Evolutionary conservation across 2,329 filamentous ascomycete genomes (phyloP).

Genomic region (Dothidotthia symphoricarpi): DNA sequence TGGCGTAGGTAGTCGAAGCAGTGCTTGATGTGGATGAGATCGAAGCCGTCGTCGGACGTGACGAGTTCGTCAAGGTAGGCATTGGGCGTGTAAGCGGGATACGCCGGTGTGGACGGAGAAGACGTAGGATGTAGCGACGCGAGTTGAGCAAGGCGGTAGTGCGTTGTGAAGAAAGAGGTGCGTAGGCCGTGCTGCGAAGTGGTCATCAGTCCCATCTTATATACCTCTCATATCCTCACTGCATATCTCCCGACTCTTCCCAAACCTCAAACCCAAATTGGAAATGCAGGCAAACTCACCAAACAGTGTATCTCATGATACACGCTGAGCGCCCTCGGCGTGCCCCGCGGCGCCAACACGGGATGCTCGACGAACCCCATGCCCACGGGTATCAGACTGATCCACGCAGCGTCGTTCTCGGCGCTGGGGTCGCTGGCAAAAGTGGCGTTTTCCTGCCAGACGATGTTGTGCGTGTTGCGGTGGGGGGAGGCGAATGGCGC

Average conservation of each 20-base stretch:
- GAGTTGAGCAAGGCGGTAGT: constrained; percentile 3
- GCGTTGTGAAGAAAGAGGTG: constrained; percentile 1
- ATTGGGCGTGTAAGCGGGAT: constrained; percentile 1
- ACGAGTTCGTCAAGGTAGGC: constrained; percentile 5
- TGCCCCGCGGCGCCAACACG: background rate
- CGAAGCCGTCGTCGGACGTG: background rate
- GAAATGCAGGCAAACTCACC: too few relatives aligned
- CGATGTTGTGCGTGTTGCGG: constrained; percentile 4
- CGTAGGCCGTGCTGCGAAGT: constrained; percentile 5
- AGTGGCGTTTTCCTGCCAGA: constrained; percentile 40
- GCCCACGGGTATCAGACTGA: constrained; percentile 3
- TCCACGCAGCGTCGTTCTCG: constrained; percentile 26
- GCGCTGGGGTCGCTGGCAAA: constrained; percentile 46
- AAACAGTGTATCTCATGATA: constrained; percentile 11
- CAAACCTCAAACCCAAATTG: too few relatives aligned
- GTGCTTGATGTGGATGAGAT: constrained; percentile 7
- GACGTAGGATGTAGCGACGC: background rate
- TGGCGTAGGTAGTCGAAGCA: constrained; percentile 31
- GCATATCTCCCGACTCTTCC: too few relatives aligned
- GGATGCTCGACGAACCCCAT: constrained; percentile 5
- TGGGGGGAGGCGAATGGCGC: constrained; percentile 3
- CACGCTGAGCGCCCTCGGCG: constrained; percentile 4
- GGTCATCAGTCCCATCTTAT: background rate
- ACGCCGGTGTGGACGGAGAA: background rate
- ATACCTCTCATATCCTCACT: too few relatives aligned